Percentiles rank a stretch among this genome's conserved stretches.
phyloP scores from a whole-genome alignment of 306 rosid species.

The Fragaria nilgerrensis region DNA sequence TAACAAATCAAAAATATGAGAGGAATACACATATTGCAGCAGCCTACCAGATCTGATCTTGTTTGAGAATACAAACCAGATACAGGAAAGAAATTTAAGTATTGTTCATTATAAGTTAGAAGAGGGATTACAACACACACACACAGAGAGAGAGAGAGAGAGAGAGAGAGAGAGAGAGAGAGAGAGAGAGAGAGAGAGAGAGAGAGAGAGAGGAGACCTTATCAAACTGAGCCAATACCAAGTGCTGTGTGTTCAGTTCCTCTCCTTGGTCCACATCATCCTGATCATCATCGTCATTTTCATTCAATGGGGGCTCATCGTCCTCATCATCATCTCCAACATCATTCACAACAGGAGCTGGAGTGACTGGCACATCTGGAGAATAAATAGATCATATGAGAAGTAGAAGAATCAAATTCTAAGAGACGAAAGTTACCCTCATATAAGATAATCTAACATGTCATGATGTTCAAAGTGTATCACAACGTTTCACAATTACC shows the following conservation, averaged over 20 bases:
- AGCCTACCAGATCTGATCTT: not conserved
- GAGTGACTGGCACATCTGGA: constrained; percentile 76
- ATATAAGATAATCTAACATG: constrained; percentile 3
- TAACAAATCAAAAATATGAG: constrained; percentile 27
- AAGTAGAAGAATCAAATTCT: not conserved
- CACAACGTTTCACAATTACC: constrained; percentile 39
- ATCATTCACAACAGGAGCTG: constrained; percentile 54
- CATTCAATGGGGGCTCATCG: constrained; percentile 89
- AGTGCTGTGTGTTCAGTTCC: constrained; percentile 75
- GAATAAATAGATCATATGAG: constrained; percentile 4
- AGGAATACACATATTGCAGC: constrained; percentile 3
- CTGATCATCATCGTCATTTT: constrained; percentile 91
- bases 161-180: not conserved
- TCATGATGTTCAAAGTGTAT: constrained; percentile 19
- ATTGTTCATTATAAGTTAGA: not conserved
- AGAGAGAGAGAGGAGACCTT: constrained; percentile 44
- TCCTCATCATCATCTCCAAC: constrained; percentile 59
- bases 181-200: not conserved
- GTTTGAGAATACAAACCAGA: not conserved
- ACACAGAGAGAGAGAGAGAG: not conserved
- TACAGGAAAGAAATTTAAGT: not conserved
- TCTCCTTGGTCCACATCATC: constrained; percentile 93
- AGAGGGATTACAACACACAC: not conserved
- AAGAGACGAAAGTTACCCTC: constrained; percentile 7
- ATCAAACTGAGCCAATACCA: constrained; percentile 98